A percentile compares a stretch with the other conserved stretches of the same genome.
Conservation (phyloP, 345 rosid species). For the rapeseed (Brassica napus) region DNA sequence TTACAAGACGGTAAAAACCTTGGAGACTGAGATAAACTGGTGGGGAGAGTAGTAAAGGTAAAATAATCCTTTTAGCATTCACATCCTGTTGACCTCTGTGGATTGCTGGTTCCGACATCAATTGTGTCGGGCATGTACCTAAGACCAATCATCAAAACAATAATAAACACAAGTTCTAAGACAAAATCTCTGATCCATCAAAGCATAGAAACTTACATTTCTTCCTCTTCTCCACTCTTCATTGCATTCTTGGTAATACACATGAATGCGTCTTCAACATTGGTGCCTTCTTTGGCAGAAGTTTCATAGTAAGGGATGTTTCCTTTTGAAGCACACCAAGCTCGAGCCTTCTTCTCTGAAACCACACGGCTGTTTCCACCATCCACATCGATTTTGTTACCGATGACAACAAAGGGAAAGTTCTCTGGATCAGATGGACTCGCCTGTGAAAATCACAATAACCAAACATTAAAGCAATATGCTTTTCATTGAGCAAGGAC, state of each 20-base stretch:
- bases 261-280: constrained; percentile 86
- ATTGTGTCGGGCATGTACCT: constrained; percentile 79
- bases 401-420: constrained; percentile 86
- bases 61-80: constrained; percentile 45
- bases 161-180: constrained; percentile 10
- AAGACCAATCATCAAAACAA: constrained; percentile 13
- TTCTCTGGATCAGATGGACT: constrained; percentile 88
- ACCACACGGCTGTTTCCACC: constrained; percentile 94
- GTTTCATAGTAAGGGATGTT: constrained; percentile 93
- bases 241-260: constrained; percentile 88
- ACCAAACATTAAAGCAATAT: neutral
- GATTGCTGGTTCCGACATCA: constrained; percentile 62
- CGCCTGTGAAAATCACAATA: constrained; percentile 52
- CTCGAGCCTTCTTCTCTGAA: constrained; percentile 85
- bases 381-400: constrained; percentile 84
- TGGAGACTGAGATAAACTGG: neutral
- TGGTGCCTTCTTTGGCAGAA: constrained; percentile 90
- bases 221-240: constrained; percentile 89
- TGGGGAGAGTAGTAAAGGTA: neutral
- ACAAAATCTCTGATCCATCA: neutral
- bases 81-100: constrained; percentile 62
- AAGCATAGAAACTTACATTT: constrained; percentile 55
- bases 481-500: neutral
- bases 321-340: constrained; percentile 94
- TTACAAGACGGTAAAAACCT: constrained; percentile 26